Percentiles rank a stretch among this genome's conserved stretches.
phyloP scores from a whole-genome alignment of 768 basidiomycete genomes.

The Trametes punicea region DNA sequence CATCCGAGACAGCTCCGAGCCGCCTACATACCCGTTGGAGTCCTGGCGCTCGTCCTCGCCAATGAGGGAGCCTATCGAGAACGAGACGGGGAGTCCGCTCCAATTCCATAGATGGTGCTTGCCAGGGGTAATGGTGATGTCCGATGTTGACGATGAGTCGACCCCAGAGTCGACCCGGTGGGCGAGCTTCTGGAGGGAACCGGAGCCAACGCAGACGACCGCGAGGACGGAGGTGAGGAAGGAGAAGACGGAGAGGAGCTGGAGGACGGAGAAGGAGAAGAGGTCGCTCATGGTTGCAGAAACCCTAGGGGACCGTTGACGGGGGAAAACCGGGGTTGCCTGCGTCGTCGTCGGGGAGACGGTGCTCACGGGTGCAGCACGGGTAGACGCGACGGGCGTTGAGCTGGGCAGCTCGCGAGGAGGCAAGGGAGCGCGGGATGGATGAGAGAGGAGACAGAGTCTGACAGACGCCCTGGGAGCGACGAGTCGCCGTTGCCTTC shows the following conservation, averaged over 20 bases:
- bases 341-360: slow-evolving; percentile 5
- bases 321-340: slow-evolving; percentile 6
- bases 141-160: slow-evolving; percentile 7
- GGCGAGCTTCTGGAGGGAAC: slow-evolving; percentile 25
- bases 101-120: slow-evolving; percentile 26
- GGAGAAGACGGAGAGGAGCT: slow-evolving; percentile 24
- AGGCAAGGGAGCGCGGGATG: background rate
- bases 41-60: slow-evolving; percentile 27
- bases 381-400: background rate
- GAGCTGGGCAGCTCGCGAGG: background rate
- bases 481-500: background rate
- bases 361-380: background rate
- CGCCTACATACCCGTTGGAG: slow-evolving; percentile 22
- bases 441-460: background rate
- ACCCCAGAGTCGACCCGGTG: slow-evolving; percentile 19
- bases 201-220: slow-evolving; percentile 25
- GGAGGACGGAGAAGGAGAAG: slow-evolving; percentile 23
- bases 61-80: slow-evolving; percentile 26
- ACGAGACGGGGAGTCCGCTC: slow-evolving; percentile 25
- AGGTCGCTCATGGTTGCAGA: slow-evolving; percentile 19
- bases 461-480: background rate
- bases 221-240: slow-evolving; percentile 23
- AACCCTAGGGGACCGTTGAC: background rate
- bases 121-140: slow-evolving; percentile 15
- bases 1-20: slow-evolving; percentile 26